phyloP scores from a whole-genome alignment of 139 green algal species.

The Medakamo hakoo region DNA sequence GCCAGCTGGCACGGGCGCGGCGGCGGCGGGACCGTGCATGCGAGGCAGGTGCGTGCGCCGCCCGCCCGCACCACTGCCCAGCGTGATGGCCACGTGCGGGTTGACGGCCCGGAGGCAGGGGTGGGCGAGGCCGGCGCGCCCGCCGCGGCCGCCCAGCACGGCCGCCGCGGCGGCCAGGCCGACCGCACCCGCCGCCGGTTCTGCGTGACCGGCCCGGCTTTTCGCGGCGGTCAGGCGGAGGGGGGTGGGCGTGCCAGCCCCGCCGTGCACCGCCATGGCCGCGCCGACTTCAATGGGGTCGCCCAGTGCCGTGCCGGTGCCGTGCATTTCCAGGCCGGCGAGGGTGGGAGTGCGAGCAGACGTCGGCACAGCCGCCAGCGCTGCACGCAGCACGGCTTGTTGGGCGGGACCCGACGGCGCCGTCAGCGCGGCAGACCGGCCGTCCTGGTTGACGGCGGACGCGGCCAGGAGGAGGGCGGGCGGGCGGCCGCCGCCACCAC shows the following conservation, averaged over 20 bases:
- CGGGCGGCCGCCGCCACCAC: not conserved
- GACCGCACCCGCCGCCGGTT: constrained; percentile 29
- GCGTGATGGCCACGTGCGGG: constrained; percentile 15
- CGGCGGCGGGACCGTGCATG: not conserved
- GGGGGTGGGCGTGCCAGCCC: not conserved
- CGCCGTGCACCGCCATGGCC: constrained; percentile 14
- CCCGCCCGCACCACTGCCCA: not conserved
- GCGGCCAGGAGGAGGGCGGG: constrained; percentile 3
- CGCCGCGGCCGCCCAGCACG: constrained; percentile 5
- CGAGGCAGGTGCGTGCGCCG: not conserved
- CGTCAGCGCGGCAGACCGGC: constrained; percentile 60
- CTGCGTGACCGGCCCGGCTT: constrained; percentile 51
- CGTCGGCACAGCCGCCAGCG: constrained; percentile 11
- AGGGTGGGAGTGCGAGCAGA: no score
- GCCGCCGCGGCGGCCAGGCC: constrained; percentile 18
- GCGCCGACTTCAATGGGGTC: constrained; percentile 47
- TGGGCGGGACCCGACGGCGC: constrained; percentile 77
- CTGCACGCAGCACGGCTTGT: constrained; percentile 45
- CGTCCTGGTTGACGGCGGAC: constrained; percentile 45
- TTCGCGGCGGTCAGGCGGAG: constrained; percentile 44
- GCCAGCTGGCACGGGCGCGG: not conserved
- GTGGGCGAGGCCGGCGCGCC: constrained; percentile 4
- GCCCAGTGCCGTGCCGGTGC: constrained; percentile 49
- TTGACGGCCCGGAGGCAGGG: constrained; percentile 37
- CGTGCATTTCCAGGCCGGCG: constrained; percentile 51